Conservation (phyloP, 179 eudicot genomes). For the Actinidia polygama region DNA sequence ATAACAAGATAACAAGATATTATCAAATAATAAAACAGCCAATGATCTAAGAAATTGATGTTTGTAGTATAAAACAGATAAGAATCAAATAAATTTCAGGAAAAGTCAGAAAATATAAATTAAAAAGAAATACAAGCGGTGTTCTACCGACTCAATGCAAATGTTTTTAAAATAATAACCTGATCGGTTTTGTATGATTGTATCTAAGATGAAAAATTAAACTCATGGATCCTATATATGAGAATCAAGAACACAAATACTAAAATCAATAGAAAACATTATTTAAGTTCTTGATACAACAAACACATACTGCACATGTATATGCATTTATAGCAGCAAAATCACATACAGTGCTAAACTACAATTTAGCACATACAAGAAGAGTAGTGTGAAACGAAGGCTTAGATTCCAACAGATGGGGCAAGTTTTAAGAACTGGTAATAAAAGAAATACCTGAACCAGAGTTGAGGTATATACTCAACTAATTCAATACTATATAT, state of each 20-base stretch:
- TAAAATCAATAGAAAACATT: too few species aligned
- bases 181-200: too few species aligned
- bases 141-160: neutral
- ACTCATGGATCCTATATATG: too few species aligned
- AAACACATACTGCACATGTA: too few species aligned
- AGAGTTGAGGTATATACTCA: constrained; percentile 17
- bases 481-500: neutral
- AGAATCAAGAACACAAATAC: too few species aligned
- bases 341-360: neutral
- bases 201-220: too few species aligned
- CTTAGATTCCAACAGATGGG: too few species aligned
- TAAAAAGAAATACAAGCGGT: neutral
- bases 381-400: neutral
- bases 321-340: neutral
- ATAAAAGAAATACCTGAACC: neutral
- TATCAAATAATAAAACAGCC: neutral
- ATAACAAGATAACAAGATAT: too few species aligned
- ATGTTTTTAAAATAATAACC: neutral
- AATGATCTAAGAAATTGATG: neutral
- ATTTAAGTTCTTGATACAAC: too few species aligned
- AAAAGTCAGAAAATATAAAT: neutral
- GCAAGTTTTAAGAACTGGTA: too few species aligned
- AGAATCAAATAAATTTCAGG: neutral
- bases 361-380: neutral
- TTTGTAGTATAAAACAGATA: neutral